These are phyloP conservation scores for Daedaleopsis sinensis DNA, from an alignment of 768 basidiomycete species.

Conservation along the genomic window DNA sequence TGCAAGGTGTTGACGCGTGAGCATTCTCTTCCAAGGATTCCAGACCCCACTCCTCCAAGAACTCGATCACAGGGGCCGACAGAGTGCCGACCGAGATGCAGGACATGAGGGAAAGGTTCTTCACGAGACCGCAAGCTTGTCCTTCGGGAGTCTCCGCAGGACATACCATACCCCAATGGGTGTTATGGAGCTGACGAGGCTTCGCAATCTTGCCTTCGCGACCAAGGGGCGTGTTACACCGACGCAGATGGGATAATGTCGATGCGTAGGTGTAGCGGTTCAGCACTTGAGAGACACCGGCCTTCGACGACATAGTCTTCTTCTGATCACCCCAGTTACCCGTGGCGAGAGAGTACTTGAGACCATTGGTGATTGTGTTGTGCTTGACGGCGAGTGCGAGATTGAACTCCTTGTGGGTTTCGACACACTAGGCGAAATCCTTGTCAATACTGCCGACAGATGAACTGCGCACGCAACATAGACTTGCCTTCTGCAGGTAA, in stretches of 20 bases:
- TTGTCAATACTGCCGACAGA: background rate
- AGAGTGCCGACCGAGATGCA: slow-evolving; percentile 98
- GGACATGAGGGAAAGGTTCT: slow-evolving; percentile 96
- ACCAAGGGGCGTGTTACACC: slow-evolving; percentile 97
- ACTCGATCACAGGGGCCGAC: slow-evolving; percentile 95
- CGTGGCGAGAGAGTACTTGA: slow-evolving; percentile 96
- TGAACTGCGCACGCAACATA: background rate
- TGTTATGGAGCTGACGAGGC: slow-evolving; percentile 98
- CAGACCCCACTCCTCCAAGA: slow-evolving; percentile 97
- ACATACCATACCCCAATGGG: slow-evolving; percentile 99
- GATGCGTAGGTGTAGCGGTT: slow-evolving; percentile 99
- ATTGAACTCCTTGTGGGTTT: slow-evolving; percentile 94
- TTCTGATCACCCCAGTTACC: slow-evolving; percentile 99
- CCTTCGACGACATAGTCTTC: slow-evolving; percentile 97
- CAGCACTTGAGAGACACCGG: slow-evolving; percentile 97
- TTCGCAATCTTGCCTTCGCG: slow-evolving; percentile 99
- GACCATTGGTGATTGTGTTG: slow-evolving; percentile 96
- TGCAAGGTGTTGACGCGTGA: slow-evolving; percentile 78
- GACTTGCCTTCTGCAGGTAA: slow-evolving; percentile 88
- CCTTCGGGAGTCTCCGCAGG: slow-evolving; percentile 99
- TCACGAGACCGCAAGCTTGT: slow-evolving; percentile 98
- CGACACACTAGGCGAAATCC: slow-evolving; percentile 75
- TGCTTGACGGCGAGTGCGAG: slow-evolving; percentile 91
- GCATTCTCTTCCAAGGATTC: slow-evolving; percentile 95
- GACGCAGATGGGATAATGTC: slow-evolving; percentile 95